These are phyloP conservation scores for Phlebiopsis flavidoalba DNA, from an alignment of 768 basidiomycete species.

Conservation along the genomic window DNA sequence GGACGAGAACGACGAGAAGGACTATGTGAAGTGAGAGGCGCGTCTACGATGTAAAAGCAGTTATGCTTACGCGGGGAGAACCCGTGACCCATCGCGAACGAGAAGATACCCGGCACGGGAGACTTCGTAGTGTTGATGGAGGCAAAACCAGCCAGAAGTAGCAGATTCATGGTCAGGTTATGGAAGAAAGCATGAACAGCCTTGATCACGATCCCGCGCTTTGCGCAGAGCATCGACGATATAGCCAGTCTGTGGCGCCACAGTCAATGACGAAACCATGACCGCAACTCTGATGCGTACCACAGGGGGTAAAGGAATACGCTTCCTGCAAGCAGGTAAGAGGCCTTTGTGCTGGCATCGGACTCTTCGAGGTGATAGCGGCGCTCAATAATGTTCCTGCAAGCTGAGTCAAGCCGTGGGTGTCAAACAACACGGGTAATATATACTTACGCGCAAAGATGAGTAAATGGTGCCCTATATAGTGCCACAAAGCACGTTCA, in stretches of 20 bases:
- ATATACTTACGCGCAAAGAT: constrained; percentile 60
- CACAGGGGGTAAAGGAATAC: constrained; percentile 64
- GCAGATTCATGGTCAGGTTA: constrained; percentile 52
- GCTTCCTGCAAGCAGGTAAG: constrained; percentile 67
- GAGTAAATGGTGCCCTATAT: constrained; percentile 77
- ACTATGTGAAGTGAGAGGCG: constrained; percentile 34
- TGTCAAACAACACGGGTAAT: neutral
- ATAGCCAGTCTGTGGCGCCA: constrained; percentile 50
- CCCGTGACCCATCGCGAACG: constrained; percentile 66
- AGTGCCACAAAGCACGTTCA: constrained; percentile 73
- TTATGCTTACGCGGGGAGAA: constrained; percentile 58
- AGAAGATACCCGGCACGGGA: constrained; percentile 55
- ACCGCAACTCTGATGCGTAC: constrained; percentile 33
- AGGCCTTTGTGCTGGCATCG: constrained; percentile 58
- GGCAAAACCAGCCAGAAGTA: constrained; percentile 68
- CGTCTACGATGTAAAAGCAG: neutral
- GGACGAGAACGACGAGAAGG: constrained; percentile 69
- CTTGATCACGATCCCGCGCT: constrained; percentile 53
- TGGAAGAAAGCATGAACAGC: constrained; percentile 53
- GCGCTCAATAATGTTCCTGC: constrained; percentile 67
- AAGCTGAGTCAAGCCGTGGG: neutral
- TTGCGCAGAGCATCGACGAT: constrained; percentile 55
- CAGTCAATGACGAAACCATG: neutral
- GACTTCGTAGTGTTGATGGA: constrained; percentile 47
- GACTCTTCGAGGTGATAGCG: constrained; percentile 58